These are phyloP conservation scores for Cyclotella baltica DNA, from an alignment of 108 stramenopile species.

Conservation along the genomic window DNA sequence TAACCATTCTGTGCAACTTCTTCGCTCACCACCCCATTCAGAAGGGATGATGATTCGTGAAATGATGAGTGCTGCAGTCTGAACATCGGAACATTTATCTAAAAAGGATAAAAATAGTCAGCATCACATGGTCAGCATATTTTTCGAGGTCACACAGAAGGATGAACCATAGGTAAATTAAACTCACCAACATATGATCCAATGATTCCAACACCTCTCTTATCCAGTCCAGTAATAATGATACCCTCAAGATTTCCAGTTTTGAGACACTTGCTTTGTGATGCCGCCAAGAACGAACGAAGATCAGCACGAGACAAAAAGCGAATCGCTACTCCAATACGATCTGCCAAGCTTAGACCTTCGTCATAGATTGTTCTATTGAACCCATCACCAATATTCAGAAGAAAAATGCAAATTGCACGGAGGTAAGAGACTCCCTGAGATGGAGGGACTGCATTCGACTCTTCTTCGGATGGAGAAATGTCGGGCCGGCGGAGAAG, in stretches of 20 bases:
- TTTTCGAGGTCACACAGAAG: no score
- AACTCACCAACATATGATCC: slow-evolving; percentile 82
- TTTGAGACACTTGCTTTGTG: slow-evolving; percentile 64
- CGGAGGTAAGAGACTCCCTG: slow-evolving; percentile 69
- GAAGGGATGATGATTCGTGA: slow-evolving; percentile 75
- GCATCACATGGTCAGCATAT: no score
- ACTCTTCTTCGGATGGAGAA: slow-evolving; percentile 27
- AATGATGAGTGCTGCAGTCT: slow-evolving; percentile 80
- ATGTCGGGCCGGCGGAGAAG: slow-evolving; percentile 57
- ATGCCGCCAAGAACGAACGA: slow-evolving; percentile 60
- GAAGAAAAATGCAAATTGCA: slow-evolving; percentile 66
- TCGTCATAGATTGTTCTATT: slow-evolving; percentile 62
- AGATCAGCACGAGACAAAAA: slow-evolving; percentile 66
- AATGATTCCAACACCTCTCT: slow-evolving; percentile 75
- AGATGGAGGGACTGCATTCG: slow-evolving; percentile 10
- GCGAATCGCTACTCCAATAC: slow-evolving; percentile 81
- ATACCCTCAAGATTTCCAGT: slow-evolving; percentile 81
- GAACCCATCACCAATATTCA: slow-evolving; percentile 60
- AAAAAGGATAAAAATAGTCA: no score
- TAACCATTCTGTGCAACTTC: slow-evolving; percentile 78
- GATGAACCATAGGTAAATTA: no score
- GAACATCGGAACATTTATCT: slow-evolving; percentile 78
- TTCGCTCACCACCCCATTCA: slow-evolving; percentile 70
- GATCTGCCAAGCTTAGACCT: slow-evolving; percentile 69
- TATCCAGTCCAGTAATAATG: slow-evolving; percentile 76